These are phyloP conservation scores for Cladosporium sp. DNA, from an alignment of 2,329 filamentous ascomycete genomes.

Conservation along the genomic window DNA sequence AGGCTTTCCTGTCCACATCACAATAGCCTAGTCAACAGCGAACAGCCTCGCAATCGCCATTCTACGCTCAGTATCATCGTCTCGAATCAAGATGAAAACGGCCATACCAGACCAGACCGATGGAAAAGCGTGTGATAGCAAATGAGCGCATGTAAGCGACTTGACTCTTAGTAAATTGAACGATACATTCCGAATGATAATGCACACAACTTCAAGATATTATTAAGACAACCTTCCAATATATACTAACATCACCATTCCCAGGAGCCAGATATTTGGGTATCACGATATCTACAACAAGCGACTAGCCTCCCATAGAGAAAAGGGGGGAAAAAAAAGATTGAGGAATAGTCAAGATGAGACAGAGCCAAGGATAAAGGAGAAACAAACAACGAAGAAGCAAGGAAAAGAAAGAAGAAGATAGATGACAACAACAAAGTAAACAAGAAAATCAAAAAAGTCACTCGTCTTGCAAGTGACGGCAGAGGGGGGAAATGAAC, in stretches of 20 bases:
- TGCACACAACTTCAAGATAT: no score
- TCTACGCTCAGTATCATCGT: no score
- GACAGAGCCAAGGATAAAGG: not conserved
- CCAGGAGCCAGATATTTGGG: constrained; percentile 1
- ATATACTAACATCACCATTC: not conserved
- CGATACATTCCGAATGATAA: no score
- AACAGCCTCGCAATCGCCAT: no score
- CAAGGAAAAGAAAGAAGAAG: not conserved
- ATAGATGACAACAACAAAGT: not conserved
- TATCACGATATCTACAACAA: constrained; percentile 6
- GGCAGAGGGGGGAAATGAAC: not conserved
- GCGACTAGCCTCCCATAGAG: not conserved
- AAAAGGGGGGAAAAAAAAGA: not conserved
- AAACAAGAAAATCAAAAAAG: not conserved
- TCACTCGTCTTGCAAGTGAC: not conserved
- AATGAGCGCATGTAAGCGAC: no score
- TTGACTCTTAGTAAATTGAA: no score
- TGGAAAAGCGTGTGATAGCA: no score
- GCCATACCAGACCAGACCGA: no score
- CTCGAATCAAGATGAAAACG: no score
- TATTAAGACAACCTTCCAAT: not conserved
- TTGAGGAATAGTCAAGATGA: not conserved
- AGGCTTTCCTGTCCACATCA: not conserved
- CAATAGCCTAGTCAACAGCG: no score
- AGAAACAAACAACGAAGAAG: not conserved